phyloP scores from a whole-genome alignment of 345 rosid genomes.

The Crucihimalaya himalaica region DNA sequence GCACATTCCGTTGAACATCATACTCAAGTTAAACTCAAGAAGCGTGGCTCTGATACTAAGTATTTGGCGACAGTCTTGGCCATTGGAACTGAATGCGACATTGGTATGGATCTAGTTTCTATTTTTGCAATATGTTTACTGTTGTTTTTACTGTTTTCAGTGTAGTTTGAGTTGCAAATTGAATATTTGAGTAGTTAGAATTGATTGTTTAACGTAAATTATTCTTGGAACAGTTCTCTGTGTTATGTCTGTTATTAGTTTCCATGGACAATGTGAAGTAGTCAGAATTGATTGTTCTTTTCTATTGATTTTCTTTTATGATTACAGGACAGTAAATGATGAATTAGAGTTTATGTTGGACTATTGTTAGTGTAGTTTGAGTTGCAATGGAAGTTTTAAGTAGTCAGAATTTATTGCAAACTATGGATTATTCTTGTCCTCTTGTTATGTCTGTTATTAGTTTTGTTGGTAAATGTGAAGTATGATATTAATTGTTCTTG shows the following conservation, averaged over 20 bases:
- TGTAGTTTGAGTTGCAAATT: not conserved
- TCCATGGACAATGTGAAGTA: not conserved
- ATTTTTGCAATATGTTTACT: too few relatives aligned
- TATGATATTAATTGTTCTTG: not conserved
- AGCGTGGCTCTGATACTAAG: slow-evolving; percentile 89
- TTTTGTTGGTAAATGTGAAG: not conserved
- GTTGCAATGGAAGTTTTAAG: not conserved
- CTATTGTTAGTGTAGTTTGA: not conserved
- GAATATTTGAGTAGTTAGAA: not conserved
- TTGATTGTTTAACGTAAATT: not conserved
- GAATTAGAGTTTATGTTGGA: slow-evolving; percentile 16
- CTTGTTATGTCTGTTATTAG: too few relatives aligned
- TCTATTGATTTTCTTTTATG: not conserved
- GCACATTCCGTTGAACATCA: slow-evolving; percentile 95
- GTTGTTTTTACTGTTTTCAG: too few relatives aligned
- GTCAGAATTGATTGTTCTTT: not conserved
- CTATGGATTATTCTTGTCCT: not conserved
- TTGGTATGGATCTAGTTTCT: slow-evolving; percentile 53
- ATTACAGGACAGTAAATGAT: slow-evolving; percentile 50
- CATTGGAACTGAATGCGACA: slow-evolving; percentile 90
- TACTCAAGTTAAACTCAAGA: slow-evolving; percentile 90
- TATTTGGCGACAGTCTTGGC: slow-evolving; percentile 87
- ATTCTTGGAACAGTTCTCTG: not conserved
- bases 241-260: not conserved
- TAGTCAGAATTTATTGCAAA: not conserved